These are phyloP conservation scores for Solanum chacoense DNA, from an alignment of 305 asterid species.

Conservation along the genomic window DNA sequence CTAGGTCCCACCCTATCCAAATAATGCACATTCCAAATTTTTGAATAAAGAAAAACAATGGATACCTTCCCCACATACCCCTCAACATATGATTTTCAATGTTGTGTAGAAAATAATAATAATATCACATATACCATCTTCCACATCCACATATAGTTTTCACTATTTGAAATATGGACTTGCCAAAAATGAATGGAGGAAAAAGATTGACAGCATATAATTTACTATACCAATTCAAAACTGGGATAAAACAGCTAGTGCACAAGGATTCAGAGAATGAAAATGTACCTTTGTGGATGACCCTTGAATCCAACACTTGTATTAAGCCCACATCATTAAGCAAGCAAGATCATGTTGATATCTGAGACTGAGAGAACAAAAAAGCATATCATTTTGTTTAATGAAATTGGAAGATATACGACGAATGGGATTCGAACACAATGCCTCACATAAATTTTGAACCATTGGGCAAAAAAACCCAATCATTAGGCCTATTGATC, in stretches of 20 bases:
- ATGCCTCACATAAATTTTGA: not conserved
- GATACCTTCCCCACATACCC: not conserved
- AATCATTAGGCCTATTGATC: not conserved
- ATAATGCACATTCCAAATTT: not conserved
- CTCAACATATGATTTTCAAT: not conserved
- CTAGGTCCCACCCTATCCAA: conserved; percentile 37
- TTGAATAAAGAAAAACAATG: not conserved
- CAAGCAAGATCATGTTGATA: not conserved
- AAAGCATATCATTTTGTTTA: not conserved
- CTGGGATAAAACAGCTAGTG: not conserved
- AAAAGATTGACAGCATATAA: not conserved
- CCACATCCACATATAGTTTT: not conserved
- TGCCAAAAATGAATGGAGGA: not conserved
- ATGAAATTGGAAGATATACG: not conserved
- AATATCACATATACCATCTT: not conserved
- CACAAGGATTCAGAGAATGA: not conserved
- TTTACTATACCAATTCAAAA: not conserved
- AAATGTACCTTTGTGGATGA: not conserved
- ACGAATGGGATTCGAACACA: not conserved
- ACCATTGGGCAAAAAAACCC: not conserved
- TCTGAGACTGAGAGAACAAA: not conserved
- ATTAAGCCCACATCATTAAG: not conserved
- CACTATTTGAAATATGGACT: not conserved
- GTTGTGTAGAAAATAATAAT: not conserved
- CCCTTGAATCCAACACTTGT: not conserved